Percentiles rank a stretch among this genome's conserved stretches.
Conservation (phyloP, 1,284 basidiomycete species). For the Coniferiporia weirii region DNA sequence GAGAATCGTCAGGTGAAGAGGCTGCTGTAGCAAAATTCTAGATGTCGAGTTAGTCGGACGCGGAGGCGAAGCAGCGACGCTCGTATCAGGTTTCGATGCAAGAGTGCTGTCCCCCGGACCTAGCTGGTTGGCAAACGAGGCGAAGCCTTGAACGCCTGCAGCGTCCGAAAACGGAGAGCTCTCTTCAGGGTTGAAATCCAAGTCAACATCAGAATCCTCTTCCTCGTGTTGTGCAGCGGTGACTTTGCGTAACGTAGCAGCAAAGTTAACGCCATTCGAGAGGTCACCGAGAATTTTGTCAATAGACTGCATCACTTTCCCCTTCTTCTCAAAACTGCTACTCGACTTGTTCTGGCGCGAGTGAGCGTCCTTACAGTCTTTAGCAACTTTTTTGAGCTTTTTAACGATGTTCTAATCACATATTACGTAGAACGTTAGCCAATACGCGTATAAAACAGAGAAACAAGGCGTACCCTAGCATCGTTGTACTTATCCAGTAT, state of each 20-base stretch:
- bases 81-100: neutral
- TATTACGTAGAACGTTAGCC: conserved; percentile 2
- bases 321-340: conserved; percentile 10
- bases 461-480: conserved; percentile 51
- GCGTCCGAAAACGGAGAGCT: conserved; percentile 26
- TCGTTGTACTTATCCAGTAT: conserved; percentile 60
- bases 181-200: conserved; percentile 58
- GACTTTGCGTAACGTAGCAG: conserved; percentile 43
- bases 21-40: conserved; percentile 31
- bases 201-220: conserved; percentile 66
- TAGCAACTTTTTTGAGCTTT: conserved; percentile 74
- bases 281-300: conserved; percentile 23
- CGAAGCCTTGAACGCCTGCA: conserved; percentile 31
- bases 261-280: conserved; percentile 39
- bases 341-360: conserved; percentile 30
- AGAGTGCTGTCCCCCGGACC: conserved; percentile 11
- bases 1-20: conserved; percentile 36
- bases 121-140: conserved; percentile 21
- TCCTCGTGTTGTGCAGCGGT: conserved; percentile 37
- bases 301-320: conserved; percentile 16
- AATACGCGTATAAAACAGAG: conserved; percentile 3
- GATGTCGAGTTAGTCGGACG: conserved; percentile 27
- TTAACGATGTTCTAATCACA: conserved; percentile 61
- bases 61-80: conserved; percentile 21
- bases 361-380: conserved; percentile 70